Base-by-base conservation (phyloP, 352 stramenopile species). In the Phytophthora ramorum region DNA sequence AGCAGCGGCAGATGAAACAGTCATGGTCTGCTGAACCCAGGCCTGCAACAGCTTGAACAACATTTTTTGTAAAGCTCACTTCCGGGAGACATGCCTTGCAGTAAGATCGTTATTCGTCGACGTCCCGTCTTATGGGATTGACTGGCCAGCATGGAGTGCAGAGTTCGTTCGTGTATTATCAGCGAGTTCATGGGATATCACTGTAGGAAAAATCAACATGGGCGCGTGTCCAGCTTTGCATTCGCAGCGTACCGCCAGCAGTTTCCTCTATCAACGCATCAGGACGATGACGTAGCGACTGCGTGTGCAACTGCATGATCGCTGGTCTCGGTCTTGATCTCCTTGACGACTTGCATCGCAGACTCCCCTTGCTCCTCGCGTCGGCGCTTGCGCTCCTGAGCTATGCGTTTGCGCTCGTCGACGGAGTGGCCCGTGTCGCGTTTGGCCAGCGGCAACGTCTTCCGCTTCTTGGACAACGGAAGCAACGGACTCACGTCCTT, bases 391-490 rank as follows among this genome's bases (percentile, higher is more conserved):
- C 83, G 83, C 24, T 91, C 81, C n/a, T 73, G 69, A 65, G 89
- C 81, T 62, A 85, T 87, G 22, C 76, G 65, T 71, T 94, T 91
- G 44, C 87, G 83, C 65, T 96, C 88, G 49, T 90, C 80, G 19
- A 95, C 86, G 16, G 88, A 94, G 69, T 92, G 63, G 35, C 82
- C 87, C 10, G 82, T 93, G 53, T 93, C 80, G 8, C 89, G 85
- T 19, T 75, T 78, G 7, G 85, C 69, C 17, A 96, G 68, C 47
- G 87, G 89, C 37, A 90, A 71, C 26, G 83, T 77, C 34, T 86
- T 83, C 34, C 77, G 69, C 32, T 81, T 85, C 51, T 79, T 89
- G 16, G 82, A 68, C 20, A 86, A 74, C 9, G 76, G 70, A 7
- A 87, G 81, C 46, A 92, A 58, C 34, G 75, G 76, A 26, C 60